Base-by-base conservation (phyloP, 2,329 filamentous ascomycete species). In the Fusarium palustre region DNA sequence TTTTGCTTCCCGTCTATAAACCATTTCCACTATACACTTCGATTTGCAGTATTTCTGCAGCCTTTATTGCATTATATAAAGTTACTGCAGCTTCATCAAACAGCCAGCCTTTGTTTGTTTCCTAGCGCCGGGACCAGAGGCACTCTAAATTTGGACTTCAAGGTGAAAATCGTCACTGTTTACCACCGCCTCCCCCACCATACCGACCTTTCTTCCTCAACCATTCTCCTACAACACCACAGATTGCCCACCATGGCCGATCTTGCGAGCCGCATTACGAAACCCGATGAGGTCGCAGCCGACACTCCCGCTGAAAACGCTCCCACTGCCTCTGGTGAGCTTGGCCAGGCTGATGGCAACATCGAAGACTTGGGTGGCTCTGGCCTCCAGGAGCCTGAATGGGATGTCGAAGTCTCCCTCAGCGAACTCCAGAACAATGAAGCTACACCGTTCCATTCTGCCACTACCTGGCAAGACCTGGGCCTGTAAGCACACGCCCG, bases 331-430 rank as follows among this genome's bases (percentile, higher is more conserved):
- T 55, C 73, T 28, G 60, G 65, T n/a, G 60, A 74, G 30, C 76
- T 78, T 31, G 76, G 75, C n/a, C 79, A 82, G 72, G 65, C 75
- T 24, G 79, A 84, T 49, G 80, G 79, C 48, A 74, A 78, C 46
- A 74, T 76, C 38, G 78, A 79, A 47, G 64, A 71, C 28, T 72
- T 79, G 22, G 79, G 79, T 39, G 87, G 85, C 56, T 88, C 88
- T 39, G 84, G 83, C 48, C 82, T 90, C 30, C 79, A 87, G 47
- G 92, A 97, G 79, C 89, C 90, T 6, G 90, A 92, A 61, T 97
- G 92, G 80, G 91, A 96, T 71, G 95, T 99, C 71, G 91, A 97
- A 76, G 93, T 99, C 74, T 96, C 95, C 80, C 87, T 98, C 62
- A 94, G 91, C 74, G 94, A 97, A 76, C 86, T 97, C 55, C 94